Conservation (phyloP, 768 basidiomycete species). For the Tubosaeta sp. region DNA sequence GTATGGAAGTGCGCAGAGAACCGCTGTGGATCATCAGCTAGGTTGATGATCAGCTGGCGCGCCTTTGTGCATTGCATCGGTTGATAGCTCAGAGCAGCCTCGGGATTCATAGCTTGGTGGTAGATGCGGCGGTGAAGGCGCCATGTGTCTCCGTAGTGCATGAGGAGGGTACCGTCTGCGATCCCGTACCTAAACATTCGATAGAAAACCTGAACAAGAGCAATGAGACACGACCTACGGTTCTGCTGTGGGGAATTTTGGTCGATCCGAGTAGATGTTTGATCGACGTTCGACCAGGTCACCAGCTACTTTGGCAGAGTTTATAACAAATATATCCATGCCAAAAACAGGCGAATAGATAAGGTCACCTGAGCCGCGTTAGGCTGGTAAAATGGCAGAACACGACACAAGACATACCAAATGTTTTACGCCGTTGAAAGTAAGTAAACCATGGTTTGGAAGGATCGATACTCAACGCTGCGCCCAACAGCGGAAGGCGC, state of each 20-base stretch:
- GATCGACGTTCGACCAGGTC: constrained; percentile 30
- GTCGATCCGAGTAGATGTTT: constrained; percentile 33
- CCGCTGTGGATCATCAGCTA: constrained; percentile 26
- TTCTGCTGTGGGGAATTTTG: constrained; percentile 20
- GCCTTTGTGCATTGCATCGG: constrained; percentile 33
- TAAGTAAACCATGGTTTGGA: constrained; percentile 33
- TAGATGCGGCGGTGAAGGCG: constrained; percentile 31
- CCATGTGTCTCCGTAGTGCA: constrained; percentile 39
- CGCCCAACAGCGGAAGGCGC: constrained; percentile 36
- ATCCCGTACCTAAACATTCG: constrained; percentile 26
- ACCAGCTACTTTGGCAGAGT: constrained; percentile 22
- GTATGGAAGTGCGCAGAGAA: constrained; percentile 22
- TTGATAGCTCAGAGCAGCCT: constrained; percentile 25
- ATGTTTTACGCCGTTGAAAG: constrained; percentile 27
- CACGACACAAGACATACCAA: constrained; percentile 9
- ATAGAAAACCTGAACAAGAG: neutral
- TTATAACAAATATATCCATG: constrained; percentile 26
- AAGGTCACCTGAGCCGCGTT: constrained; percentile 17
- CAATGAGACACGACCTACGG: constrained; percentile 11
- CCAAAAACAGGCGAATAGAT: constrained; percentile 19
- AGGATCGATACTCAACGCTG: constrained; percentile 22
- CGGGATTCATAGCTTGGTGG: constrained; percentile 33
- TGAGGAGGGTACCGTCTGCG: constrained; percentile 31
- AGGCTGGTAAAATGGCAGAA: neutral
- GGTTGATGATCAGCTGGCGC: constrained; percentile 29